A percentile compares a stretch with the other conserved stretches of the same genome.
phyloP scores from a whole-genome alignment of 2,329 filamentous ascomycete genomes.

The Ophiostoma ips region DNA sequence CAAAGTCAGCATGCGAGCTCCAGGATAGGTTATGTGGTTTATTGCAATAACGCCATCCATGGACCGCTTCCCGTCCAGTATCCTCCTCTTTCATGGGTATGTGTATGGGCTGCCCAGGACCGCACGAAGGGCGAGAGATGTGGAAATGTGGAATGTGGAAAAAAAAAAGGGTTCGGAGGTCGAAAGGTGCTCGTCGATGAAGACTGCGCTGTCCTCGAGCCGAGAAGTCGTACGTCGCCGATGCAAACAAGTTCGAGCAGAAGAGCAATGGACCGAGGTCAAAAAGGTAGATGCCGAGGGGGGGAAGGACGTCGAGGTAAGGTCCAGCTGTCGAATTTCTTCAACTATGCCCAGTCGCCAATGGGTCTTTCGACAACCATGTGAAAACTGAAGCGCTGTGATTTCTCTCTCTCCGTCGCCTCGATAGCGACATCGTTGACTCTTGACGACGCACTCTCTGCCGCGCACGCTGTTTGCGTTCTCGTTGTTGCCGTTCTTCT shows the following conservation, averaged over 20 bases:
- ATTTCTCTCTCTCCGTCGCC: neutral
- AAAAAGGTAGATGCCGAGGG: neutral
- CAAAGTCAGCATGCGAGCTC: constrained; percentile 65
- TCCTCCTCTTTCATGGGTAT: constrained; percentile 24
- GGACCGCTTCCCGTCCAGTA: constrained; percentile 64
- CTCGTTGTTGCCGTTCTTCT: neutral
- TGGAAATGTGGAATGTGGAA: constrained; percentile 2
- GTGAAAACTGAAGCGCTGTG: neutral
- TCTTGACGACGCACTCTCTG: neutral
- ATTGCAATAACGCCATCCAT: constrained; percentile 33
- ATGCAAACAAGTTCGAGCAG: neutral
- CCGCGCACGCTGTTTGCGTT: neutral
- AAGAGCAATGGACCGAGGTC: neutral
- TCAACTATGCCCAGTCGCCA: neutral
- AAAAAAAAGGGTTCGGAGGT: neutral
- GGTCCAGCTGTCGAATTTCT: neutral
- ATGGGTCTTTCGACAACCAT: constrained; percentile 2
- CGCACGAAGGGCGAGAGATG: neutral
- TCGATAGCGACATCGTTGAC: neutral
- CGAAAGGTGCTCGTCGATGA: neutral
- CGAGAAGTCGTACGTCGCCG: neutral
- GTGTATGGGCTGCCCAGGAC: neutral
- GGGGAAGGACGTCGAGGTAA: neutral
- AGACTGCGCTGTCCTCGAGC: neutral
- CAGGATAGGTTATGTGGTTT: constrained; percentile 31